Percentiles rank a stretch among this genome's conserved stretches.
Conservation (phyloP, 148 eudicot species). For the Polygonum aviculare region DNA sequence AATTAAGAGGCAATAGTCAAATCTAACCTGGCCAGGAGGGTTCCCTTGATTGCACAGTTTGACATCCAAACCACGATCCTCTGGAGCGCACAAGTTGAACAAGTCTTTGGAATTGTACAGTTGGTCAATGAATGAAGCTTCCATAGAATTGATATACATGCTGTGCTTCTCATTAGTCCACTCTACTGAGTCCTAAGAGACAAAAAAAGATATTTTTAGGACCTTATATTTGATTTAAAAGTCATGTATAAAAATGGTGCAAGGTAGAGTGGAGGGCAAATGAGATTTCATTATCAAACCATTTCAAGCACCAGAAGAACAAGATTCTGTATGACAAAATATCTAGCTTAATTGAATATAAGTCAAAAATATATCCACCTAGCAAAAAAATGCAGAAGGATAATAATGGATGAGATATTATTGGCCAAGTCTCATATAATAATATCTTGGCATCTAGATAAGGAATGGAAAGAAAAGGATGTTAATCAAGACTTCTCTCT, state of each 20-base stretch:
- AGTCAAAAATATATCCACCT: background rate
- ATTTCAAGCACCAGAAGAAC: background rate
- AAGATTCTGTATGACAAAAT: background rate
- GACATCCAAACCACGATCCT: constrained; percentile 19
- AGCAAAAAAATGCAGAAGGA: background rate
- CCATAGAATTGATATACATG: constrained; percentile 74
- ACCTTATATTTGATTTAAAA: background rate
- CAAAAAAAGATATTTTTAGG: constrained; percentile 1
- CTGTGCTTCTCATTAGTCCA: constrained; percentile 92
- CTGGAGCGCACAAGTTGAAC: constrained; percentile 25
- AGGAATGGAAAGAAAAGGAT: background rate
- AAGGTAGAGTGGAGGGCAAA: background rate
- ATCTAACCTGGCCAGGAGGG: constrained; percentile 19
- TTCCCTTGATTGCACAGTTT: constrained; percentile 21
- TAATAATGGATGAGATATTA: background rate
- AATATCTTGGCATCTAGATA: background rate
- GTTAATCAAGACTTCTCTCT: no score
- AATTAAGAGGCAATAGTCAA: background rate
- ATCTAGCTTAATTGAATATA: constrained; percentile 3
- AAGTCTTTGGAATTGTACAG: constrained; percentile 48
- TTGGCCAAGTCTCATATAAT: background rate
- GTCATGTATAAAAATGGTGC: background rate
- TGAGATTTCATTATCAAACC: background rate
- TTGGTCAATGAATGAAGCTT: constrained; percentile 72
- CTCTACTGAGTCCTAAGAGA: constrained; percentile 18